These are phyloP conservation scores for Saccharum hybrid DNA, from an alignment of 202 grass and related monocot species.

Conservation along the genomic window DNA sequence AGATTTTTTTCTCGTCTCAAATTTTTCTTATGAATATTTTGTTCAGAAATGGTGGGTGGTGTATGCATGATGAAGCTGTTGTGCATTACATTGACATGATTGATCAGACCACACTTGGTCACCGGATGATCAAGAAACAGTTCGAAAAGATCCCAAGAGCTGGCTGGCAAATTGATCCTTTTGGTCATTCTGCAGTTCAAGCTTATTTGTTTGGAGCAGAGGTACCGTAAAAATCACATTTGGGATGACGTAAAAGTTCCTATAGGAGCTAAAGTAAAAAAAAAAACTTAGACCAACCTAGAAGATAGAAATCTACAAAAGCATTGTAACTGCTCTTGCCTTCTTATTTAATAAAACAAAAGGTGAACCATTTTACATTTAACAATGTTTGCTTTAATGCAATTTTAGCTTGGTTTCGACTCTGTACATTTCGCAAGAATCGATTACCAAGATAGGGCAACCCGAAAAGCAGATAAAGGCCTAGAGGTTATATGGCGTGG, in stretches of 20 bases:
- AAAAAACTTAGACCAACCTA: too few relatives aligned
- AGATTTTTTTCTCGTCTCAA: background rate
- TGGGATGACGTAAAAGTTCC: conserved; percentile 4
- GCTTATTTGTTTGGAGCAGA: conserved; percentile 85
- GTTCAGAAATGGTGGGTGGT: conserved; percentile 93
- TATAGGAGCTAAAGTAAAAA: background rate
- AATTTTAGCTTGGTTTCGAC: conserved; percentile 81
- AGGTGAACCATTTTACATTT: background rate
- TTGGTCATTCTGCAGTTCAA: conserved; percentile 94
- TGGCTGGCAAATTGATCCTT: conserved; percentile 98
- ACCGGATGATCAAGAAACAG: conserved; percentile 78
- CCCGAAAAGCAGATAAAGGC: conserved; percentile 70
- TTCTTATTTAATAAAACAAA: background rate
- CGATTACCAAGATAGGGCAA: conserved; percentile 89
- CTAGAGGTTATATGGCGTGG: conserved; percentile 90
- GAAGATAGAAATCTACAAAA: background rate
- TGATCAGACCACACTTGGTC: conserved; percentile 95
- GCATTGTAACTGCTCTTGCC: background rate
- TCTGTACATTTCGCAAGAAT: conserved; percentile 95
- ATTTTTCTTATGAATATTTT: conserved; percentile 9
- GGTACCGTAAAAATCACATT: conserved; percentile 55
- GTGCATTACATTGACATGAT: conserved; percentile 99
- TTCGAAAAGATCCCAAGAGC: conserved; percentile 80
- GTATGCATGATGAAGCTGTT: conserved; percentile 95
- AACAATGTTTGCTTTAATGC: conserved; percentile 17